Conservation (phyloP, 1,284 basidiomycete species). For the Cystobasidium slooffiae region DNA sequence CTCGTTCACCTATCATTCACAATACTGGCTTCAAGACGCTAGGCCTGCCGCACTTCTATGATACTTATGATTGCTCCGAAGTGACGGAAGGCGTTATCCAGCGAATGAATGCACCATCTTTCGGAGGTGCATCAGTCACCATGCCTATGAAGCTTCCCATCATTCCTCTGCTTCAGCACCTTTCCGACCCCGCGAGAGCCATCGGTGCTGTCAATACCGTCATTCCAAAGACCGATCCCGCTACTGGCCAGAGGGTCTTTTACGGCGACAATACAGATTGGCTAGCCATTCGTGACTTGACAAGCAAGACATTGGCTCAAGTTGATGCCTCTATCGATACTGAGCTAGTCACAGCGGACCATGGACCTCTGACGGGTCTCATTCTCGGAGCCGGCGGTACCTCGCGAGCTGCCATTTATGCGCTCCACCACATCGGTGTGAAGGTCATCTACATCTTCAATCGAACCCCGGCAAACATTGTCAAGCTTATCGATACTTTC, state of each 20-base stretch:
- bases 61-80: slow-evolving; percentile 72
- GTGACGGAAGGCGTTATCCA: slow-evolving; percentile 71
- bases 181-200: slow-evolving; percentile 75
- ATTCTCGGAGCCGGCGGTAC: slow-evolving; percentile 93
- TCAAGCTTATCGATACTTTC: slow-evolving; percentile 70
- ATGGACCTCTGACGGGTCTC: slow-evolving; percentile 58
- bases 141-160: slow-evolving; percentile 90
- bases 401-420: slow-evolving; percentile 87
- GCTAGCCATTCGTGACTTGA: slow-evolving; percentile 74
- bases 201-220: slow-evolving; percentile 95
- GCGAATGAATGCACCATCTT: slow-evolving; percentile 69
- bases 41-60: slow-evolving; percentile 81
- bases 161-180: slow-evolving; percentile 73
- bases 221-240: slow-evolving; percentile 63
- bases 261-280: slow-evolving; percentile 93
- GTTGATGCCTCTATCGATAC: slow-evolving; percentile 23
- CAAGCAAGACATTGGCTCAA: slow-evolving; percentile 55
- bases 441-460: slow-evolving; percentile 80
- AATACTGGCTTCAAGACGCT: slow-evolving; percentile 83
- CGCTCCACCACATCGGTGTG: slow-evolving; percentile 72
- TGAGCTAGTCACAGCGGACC: slow-evolving; percentile 22
- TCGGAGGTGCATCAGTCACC: slow-evolving; percentile 95
- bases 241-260: slow-evolving; percentile 62
- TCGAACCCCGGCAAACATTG: slow-evolving; percentile 74
- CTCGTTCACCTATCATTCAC: slow-evolving; percentile 90